Percentiles rank a stretch among this genome's conserved stretches.
Evolutionary conservation across 2,329 filamentous ascomycete genomes (phyloP).

Genomic region (Juglanconis juglandina): DNA sequence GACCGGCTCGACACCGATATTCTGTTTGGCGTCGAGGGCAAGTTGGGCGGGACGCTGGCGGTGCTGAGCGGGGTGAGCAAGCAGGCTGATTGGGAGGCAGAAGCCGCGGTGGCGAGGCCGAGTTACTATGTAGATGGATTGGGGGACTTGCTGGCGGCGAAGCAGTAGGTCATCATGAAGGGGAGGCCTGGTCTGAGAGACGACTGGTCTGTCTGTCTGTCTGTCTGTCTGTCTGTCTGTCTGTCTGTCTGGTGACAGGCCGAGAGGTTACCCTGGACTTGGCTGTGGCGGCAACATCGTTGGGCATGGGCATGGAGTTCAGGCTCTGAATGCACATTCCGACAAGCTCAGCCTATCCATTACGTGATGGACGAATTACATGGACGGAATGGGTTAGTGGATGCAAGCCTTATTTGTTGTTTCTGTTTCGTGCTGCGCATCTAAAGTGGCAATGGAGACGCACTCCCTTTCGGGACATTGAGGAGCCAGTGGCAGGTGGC

Average conservation of each 20-base stretch:
- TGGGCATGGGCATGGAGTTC: not conserved
- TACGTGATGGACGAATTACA: too few relatives aligned
- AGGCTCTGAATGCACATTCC: not conserved
- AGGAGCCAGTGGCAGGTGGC: too few relatives aligned
- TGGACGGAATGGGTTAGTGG: too few relatives aligned
- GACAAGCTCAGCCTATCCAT: not conserved
- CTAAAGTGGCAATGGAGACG: not conserved
- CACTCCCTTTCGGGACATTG: too few relatives aligned
- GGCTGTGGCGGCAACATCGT: not conserved
- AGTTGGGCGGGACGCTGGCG: constrained; percentile 83
- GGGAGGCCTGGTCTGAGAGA: too few relatives aligned
- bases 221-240: not conserved
- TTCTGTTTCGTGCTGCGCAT: not conserved
- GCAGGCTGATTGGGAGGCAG: constrained; percentile 76
- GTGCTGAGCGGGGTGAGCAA: constrained; percentile 87
- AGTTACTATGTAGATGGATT: constrained; percentile 81
- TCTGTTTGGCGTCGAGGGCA: constrained; percentile 86
- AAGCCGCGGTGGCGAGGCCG: constrained; percentile 67
- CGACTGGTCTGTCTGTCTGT: too few relatives aligned
- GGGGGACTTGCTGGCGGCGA: constrained; percentile 59
- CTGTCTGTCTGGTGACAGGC: not conserved
- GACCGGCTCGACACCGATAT: constrained; percentile 95
- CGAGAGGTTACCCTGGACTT: not conserved
- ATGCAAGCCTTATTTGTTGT: not conserved
- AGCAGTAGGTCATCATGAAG: not conserved